Percentiles rank a stretch among this genome's conserved stretches.
These are phyloP conservation scores for Linderniella brevidens DNA, from an alignment of 257 asterid species.

Conservation along the genomic window DNA sequence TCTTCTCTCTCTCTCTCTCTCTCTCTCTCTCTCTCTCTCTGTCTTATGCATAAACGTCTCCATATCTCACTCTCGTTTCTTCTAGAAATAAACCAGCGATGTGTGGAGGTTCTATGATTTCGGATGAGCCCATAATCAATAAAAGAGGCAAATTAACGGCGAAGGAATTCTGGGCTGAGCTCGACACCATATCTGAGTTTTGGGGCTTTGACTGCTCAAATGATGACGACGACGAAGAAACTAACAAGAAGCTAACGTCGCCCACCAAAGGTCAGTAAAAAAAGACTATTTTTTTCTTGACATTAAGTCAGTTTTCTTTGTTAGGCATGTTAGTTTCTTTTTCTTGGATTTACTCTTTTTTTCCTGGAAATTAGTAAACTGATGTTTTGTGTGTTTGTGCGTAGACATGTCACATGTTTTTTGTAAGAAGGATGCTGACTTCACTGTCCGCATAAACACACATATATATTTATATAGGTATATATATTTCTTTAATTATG, in stretches of 20 bases:
- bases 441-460: no score
- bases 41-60: no score
- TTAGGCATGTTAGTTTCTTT: no score
- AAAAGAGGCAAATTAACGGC: slow-evolving; percentile 30
- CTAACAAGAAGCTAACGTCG: neutral
- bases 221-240: slow-evolving; percentile 9
- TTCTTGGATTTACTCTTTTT: no score
- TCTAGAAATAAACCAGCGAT: slow-evolving; percentile 13
- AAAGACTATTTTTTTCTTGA: no score
- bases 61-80: neutral
- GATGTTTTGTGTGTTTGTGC: no score
- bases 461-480: no score
- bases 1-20: slow-evolving; percentile 8
- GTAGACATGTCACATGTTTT: no score
- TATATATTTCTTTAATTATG: no score
- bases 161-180: slow-evolving; percentile 50
- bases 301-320: no score
- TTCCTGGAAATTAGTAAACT: no score
- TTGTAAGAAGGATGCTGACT: no score
- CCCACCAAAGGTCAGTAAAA: slow-evolving; percentile 18
- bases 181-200: slow-evolving; percentile 36
- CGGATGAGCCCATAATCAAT: slow-evolving; percentile 39
- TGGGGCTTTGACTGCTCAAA: slow-evolving; percentile 47
- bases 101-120: slow-evolving; percentile 85
- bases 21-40: slow-evolving; percentile 2